Conservation (phyloP, 2,329 filamentous ascomycete species). For the Aspergillus alliaceus region DNA sequence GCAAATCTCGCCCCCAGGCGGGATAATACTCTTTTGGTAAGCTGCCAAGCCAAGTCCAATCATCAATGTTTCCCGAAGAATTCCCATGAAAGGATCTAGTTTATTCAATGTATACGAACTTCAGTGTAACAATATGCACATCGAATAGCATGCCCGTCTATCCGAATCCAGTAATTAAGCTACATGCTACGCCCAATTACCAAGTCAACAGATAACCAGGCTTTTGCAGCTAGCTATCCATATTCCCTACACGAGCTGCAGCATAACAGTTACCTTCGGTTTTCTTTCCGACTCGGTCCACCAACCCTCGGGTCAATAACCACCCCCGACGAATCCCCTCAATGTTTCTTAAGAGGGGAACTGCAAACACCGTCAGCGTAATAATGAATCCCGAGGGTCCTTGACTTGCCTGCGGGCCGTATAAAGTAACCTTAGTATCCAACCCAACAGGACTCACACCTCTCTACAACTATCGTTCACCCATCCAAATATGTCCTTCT, state of each 20-base stretch:
- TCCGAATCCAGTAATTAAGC: not conserved
- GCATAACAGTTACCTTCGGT: too few species aligned
- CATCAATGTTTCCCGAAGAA: too few species aligned
- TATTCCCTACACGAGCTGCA: too few species aligned
- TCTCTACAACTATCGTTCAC: not conserved
- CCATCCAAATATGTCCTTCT: constrained; percentile 33
- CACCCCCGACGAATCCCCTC: constrained; percentile 16
- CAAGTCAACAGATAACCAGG: too few species aligned
- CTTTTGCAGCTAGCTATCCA: too few species aligned
- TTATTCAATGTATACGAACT: too few species aligned
- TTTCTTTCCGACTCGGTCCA: constrained; percentile 10
- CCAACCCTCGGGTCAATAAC: constrained; percentile 9
- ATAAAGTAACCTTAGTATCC: not conserved
- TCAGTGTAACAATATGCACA: too few species aligned
- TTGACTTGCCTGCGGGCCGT: not conserved
- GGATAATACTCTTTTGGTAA: too few species aligned
- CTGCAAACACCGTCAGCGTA: constrained; percentile 4
- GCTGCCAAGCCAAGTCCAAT: too few species aligned
- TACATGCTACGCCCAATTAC: not conserved
- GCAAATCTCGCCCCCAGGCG: too few species aligned
- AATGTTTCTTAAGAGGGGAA: constrained; percentile 2
- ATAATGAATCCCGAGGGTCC: not conserved
- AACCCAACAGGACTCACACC: not conserved
- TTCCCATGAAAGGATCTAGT: too few species aligned
- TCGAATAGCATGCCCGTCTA: not conserved